Conservation (phyloP, 2,329 filamentous ascomycete genomes). For the Curvularia verruculosa region DNA sequence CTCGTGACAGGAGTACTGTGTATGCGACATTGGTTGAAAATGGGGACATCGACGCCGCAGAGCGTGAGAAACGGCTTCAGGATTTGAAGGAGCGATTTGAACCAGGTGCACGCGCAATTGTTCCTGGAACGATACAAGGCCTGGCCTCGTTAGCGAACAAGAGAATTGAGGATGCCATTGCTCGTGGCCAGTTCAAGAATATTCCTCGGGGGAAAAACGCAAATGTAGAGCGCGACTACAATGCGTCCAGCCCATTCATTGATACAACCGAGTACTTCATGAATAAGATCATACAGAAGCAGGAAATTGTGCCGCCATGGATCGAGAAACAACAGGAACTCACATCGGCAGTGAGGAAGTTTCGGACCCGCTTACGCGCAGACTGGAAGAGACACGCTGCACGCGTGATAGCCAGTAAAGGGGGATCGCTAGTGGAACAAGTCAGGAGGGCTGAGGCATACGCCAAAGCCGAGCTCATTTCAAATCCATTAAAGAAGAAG, state of each 20-base stretch:
- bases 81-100: conserved; percentile 83
- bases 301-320: conserved; percentile 96
- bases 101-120: conserved; percentile 72
- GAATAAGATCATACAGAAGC: conserved; percentile 97
- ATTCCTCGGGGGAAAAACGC: conserved; percentile 73
- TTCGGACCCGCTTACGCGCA: conserved; percentile 74
- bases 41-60: conserved; percentile 67
- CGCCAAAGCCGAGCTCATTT: conserved; percentile 72
- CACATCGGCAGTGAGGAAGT: conserved; percentile 68
- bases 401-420: conserved; percentile 75
- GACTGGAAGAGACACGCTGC: conserved; percentile 88
- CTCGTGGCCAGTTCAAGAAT: conserved; percentile 85
- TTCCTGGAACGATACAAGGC: conserved; percentile 79
- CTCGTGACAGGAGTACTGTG: conserved; percentile 63
- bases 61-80: conserved; percentile 72
- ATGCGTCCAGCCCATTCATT: conserved; percentile 85
- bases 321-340: conserved; percentile 98
- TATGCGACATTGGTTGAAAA: conserved; percentile 60
- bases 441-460: conserved; percentile 73
- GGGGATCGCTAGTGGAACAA: conserved; percentile 76
- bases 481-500: conserved; percentile 62
- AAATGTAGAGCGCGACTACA: conserved; percentile 78
- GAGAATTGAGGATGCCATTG: conserved; percentile 91
- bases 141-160: conserved; percentile 86
- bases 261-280: conserved; percentile 97